Evolutionary conservation across 2,329 filamentous ascomycete genomes (phyloP), one percentile per base, ranked within the genome.

Genomic region (Stenocarpella maydis): DNA sequence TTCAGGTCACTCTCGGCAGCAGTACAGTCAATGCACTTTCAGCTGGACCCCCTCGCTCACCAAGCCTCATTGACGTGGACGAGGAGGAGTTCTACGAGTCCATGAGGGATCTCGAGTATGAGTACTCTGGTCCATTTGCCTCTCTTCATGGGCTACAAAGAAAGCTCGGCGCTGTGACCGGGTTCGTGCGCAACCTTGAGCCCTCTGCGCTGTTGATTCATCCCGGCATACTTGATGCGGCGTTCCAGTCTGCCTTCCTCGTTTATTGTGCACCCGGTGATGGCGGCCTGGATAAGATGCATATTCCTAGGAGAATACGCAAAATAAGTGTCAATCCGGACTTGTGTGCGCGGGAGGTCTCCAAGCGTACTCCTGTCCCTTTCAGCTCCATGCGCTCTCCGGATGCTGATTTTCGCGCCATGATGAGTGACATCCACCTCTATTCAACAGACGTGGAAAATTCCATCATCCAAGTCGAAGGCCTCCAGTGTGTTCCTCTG

Each of bases 181-280:
- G 52, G 31, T 55, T 39, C 31, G 52, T 55, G 6, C 31, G 39
- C 31, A 55, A 55, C 17, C 39, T 55, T 31, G 52, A 55, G 7
- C n/a, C 39, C 34, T 55, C 52, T 2, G 52, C 39, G 31, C 31
- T 55, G 7, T 31, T 55, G 12, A 31, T 55, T 2, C 52, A 55
- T 5, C 52, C 52, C 9, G 52, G 52, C 4, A 55, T 55, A 31
- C 52, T 55, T n/a, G 52, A 55, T 34, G 52, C 52, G 0, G 52
- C 39, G n/a, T 55, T 55, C n/a, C 52, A 55, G n/a, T 55, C 52
- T 31, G 52, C 39, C 31, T n/a, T 55, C n/a, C 52, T 55, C 17
- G 52, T 31, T 2, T 31, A 55, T n/a, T 55, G 31, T n/a, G 52
- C 52, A 3, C 52, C 52, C 8, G 39, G 39, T 8, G 52, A 55